Conservation (phyloP, 176 grass and related monocot genomes). For the Guadua angustifolia region DNA sequence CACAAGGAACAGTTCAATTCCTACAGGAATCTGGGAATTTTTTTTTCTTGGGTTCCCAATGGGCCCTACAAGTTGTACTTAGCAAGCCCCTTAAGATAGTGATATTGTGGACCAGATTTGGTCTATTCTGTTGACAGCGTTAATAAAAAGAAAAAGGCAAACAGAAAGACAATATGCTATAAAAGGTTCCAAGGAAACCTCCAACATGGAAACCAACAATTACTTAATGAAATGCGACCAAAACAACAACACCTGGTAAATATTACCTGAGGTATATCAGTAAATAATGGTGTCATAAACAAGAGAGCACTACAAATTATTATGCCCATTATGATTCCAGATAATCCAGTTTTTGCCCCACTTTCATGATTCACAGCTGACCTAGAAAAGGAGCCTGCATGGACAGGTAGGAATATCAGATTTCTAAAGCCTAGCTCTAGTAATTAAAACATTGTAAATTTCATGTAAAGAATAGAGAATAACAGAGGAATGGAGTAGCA, state of each 20-base stretch:
- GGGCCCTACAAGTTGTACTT: not conserved
- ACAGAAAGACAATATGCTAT: conserved; percentile 19
- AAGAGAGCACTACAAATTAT: conserved; percentile 85
- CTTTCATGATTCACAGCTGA: conserved; percentile 99
- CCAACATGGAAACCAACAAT: not conserved
- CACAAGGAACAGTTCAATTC: not conserved
- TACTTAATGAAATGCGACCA: not conserved
- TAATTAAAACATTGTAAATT: conserved; percentile 32
- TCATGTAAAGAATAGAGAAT: conserved; percentile 22
- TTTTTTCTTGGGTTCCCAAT: not conserved
- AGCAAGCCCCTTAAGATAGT: not conserved
- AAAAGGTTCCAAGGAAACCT: not conserved
- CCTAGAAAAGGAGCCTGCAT: conserved; percentile 94
- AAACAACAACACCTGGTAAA: conserved; percentile 22
- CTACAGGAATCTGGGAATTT: not conserved
- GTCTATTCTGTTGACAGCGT: conserved; percentile 2
- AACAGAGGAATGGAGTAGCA: conserved; percentile 11
- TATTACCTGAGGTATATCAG: conserved; percentile 92
- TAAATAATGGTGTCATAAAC: conserved; percentile 97
- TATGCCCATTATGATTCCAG: conserved; percentile 93
- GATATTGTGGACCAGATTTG: not conserved
- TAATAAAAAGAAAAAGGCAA: not conserved
- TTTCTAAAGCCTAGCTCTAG: conserved; percentile 11
- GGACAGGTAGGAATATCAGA: conserved; percentile 41
- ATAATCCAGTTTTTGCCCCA: conserved; percentile 82